Base-by-base conservation (phyloP, 2,329 filamentous ascomycete species). In the Zymoseptoria brevis region DNA sequence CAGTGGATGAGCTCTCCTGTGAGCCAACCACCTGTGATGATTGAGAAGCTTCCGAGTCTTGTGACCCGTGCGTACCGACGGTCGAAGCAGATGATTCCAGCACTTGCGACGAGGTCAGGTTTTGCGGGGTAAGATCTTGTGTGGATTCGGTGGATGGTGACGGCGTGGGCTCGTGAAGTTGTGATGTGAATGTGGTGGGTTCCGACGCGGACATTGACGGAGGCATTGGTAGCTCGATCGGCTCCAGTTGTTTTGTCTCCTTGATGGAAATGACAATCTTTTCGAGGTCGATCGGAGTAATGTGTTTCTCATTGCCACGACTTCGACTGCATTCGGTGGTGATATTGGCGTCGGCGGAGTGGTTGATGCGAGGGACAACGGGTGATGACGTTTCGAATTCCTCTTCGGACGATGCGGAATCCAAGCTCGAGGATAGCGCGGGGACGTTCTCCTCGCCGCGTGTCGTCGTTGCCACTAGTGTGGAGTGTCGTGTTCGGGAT, bases 261-360 rank as follows among this genome's bases (percentile, higher is more conserved):
- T 95, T 89, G 72, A 96, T 96, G 48, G 87, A 90, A 58, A 89
- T 85, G 50, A 96, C 90, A 83, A 97, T 95, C 78, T 95, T 95
- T 75, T 96, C 90, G 29, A 97, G 81, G 68, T 94, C 89, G 69
- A 90, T 83, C 6, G 93, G 90, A n/a, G 91, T 95, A 66, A 96
- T 93, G 76, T 96, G 92, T 70, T 89, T 88, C 64, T 94, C 89
- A 58, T 81, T 85, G 64, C 86, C 87, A 64, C 88, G 84, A 71
- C 87, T 89, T 61, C 88, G 83, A 24, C 54, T 64, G 73, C 83
- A 81, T 72, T 71, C 83, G 69, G 81, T 86, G 9, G 87, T 92
- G 66, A 89, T 84, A 65, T 86, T 83, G 61, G 90, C 89, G n/a
- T 75, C 74, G 26, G 69, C 86, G 80, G 64, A 81, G 72, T 62